phyloP scores from a whole-genome alignment of 148 eudicot species.

The Fallopia convolvulus region DNA sequence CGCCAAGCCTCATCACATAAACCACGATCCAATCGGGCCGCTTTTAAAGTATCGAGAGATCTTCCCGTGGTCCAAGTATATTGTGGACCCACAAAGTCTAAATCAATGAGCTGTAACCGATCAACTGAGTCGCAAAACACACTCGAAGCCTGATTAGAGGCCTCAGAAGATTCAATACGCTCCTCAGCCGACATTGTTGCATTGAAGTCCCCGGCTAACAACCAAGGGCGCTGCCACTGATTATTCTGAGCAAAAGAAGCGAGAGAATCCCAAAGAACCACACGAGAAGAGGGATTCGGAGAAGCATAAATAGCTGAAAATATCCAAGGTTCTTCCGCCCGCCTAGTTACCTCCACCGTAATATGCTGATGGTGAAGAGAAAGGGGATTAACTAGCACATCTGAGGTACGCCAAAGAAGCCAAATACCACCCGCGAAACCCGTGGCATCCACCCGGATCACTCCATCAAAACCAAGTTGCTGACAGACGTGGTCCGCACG shows the following conservation, averaged over 20 bases:
- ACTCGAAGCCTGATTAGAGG: not conserved
- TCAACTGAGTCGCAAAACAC: no score
- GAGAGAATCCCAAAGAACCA: not conserved
- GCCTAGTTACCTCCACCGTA: not conserved
- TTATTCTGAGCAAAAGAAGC: not conserved
- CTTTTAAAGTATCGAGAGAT: not conserved
- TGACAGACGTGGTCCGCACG: not conserved
- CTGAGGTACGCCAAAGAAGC: not conserved
- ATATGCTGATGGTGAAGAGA: not conserved
- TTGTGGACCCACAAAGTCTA: no score
- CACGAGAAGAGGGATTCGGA: not conserved
- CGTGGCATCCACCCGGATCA: not conserved
- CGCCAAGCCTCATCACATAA: not conserved
- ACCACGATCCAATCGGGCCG: not conserved
- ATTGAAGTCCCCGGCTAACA: not conserved
- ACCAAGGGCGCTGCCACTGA: not conserved
- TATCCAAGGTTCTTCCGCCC: not conserved
- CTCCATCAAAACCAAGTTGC: not conserved
- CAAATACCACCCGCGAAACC: no score
- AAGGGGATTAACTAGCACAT: not conserved
- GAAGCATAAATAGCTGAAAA: not conserved
- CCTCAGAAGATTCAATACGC: not conserved
- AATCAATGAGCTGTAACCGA: no score
- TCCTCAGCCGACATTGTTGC: not conserved
- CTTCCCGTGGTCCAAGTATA: not conserved